These are phyloP conservation scores for Aspergillus eucalypticola DNA, from an alignment of 2,329 filamentous ascomycete genomes.

Conservation along the genomic window DNA sequence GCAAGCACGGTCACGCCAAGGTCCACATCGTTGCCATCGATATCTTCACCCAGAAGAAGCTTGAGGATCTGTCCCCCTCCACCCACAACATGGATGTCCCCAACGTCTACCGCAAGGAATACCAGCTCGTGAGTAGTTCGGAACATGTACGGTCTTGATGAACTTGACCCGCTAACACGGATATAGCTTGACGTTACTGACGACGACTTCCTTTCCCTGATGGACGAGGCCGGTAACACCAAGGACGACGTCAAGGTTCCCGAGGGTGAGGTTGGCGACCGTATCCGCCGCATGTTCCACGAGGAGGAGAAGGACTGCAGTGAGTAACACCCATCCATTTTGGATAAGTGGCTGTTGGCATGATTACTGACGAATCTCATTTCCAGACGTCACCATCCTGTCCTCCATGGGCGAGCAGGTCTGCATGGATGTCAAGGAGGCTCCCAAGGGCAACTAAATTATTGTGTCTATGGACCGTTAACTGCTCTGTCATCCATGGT, in stretches of 20 bases:
- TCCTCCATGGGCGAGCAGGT: slow-evolving; percentile 95
- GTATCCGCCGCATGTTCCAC: slow-evolving; percentile 78
- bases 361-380: background rate
- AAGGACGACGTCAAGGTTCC: slow-evolving; percentile 96
- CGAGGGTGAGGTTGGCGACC: slow-evolving; percentile 83
- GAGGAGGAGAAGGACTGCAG: slow-evolving; percentile 89
- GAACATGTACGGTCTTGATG: background rate
- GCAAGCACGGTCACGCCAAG: slow-evolving; percentile 99
- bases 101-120: slow-evolving; percentile 86
- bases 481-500: slow-evolving; percentile 33
- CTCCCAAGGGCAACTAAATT: slow-evolving; percentile 49
- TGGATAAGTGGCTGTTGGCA: background rate
- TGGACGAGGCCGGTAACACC: slow-evolving; percentile 79
- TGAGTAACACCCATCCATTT: slow-evolving; percentile 55
- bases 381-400: slow-evolving; percentile 81
- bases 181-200: slow-evolving; percentile 86
- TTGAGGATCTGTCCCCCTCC: slow-evolving; percentile 97
- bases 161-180: slow-evolving; percentile 4
- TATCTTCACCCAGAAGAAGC: slow-evolving; percentile 99
- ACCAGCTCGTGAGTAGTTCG: slow-evolving; percentile 76
- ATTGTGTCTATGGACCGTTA: slow-evolving; percentile 24
- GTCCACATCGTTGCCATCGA: slow-evolving; percentile 97
- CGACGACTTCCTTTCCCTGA: slow-evolving; percentile 91
- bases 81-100: slow-evolving; percentile 89
- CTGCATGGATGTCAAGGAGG: slow-evolving; percentile 92